A percentile compares a stretch with the other conserved stretches of the same genome.
phyloP scores from a whole-genome alignment of 192 early-diverging fungal species.

The Piromyces finnis region DNA sequence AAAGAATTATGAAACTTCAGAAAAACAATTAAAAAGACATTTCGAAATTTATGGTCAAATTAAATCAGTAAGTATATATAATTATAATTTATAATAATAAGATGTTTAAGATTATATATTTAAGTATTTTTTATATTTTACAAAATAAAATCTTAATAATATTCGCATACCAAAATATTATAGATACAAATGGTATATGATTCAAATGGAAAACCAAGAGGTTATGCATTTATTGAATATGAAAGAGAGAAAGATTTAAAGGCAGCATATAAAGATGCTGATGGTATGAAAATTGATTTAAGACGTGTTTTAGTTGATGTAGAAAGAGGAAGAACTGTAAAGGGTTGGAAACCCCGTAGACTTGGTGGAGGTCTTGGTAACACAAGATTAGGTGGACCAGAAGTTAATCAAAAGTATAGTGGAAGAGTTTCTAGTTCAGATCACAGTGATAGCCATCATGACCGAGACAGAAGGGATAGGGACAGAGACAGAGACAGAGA shows the following conservation, averaged over 20 bases:
- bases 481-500: conserved; percentile 7
- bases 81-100: too few species aligned
- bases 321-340: conserved; percentile 89
- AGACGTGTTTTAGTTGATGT: conserved; percentile 82
- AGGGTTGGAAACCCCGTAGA: conserved; percentile 80
- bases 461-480: conserved; percentile 3
- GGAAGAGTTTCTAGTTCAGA: conserved; percentile 17
- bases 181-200: neutral
- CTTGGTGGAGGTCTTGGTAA: conserved; percentile 65
- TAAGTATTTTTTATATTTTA: too few species aligned
- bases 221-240: conserved; percentile 93
- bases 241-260: conserved; percentile 73
- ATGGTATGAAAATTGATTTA: conserved; percentile 70
- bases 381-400: conserved; percentile 39
- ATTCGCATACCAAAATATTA: too few species aligned
- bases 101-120: too few species aligned
- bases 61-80: conserved; percentile 36
- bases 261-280: conserved; percentile 59
- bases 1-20: conserved; percentile 50
- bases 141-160: too few species aligned
- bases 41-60: conserved; percentile 70
- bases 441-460: neutral
- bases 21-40: conserved; percentile 52
- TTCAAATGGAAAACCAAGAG: conserved; percentile 50
- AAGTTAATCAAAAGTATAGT: conserved; percentile 24